Evolutionary conservation across 192 early-diverging fungal species (phyloP), one percentile per base, ranked within the genome.

Genomic region (Spizellomyces sp.): DNA sequence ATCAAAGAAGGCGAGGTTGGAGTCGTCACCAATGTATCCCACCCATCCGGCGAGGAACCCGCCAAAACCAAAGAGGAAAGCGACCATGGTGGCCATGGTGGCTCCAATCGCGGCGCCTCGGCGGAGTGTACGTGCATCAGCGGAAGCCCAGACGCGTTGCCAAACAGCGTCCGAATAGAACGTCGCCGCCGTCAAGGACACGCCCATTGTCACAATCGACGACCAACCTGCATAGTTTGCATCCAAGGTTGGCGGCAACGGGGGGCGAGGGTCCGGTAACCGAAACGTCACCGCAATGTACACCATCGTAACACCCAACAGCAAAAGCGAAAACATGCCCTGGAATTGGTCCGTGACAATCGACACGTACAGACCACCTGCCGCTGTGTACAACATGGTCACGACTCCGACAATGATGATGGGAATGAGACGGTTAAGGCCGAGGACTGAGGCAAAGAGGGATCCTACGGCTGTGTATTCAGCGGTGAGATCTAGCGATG

Each of bases 91-190:
- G 44, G 74, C 60, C 12, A 81, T 8, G 7, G n/a, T 36, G 12
- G 69, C 72, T 50, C 71, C 84, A 60, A 79, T 66, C 8, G 10
- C 21, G 15, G 76, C 71, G 21, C 84, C 84, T 0, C 42, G 52
- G 45, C 42, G 46, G 9, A 83, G 59, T 3, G 81, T 64, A 54
- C 52, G 45, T 10, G 71, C 44, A 65, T 77, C 76, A 9, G 64
- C 69, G 10, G 84, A 70, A 22, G 81, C 73, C 84, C 84, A 85
- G 50, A 81, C 75, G 14, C 84, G 79, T 67, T 85, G 84, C 54
- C 84, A 85, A 60, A 80, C 60, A 14, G 76, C 84, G 62, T 85
- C 84, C 27, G 76, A 77, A 62, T 79, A 85, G 55, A 85, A 70
- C 27, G 81, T 83, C 6, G 75, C 69, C 21, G 74, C 63, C 15